These are phyloP conservation scores for Skeletonema grethae DNA, from an alignment of 108 stramenopile species.

Conservation along the genomic window DNA sequence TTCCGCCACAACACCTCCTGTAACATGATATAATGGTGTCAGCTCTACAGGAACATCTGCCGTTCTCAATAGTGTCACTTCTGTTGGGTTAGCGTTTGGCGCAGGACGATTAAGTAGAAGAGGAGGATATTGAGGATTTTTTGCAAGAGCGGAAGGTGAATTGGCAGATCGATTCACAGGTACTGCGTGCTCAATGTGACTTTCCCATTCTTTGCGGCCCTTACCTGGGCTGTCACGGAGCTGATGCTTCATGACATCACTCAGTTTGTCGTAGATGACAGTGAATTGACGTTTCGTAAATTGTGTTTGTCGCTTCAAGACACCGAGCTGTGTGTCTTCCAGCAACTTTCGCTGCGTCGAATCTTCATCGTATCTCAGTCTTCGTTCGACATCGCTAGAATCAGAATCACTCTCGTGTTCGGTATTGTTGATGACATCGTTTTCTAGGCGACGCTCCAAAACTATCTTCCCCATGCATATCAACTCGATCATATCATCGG, in stretches of 20 bases:
- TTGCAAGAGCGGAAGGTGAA: constrained; percentile 22
- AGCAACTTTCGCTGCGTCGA: constrained; percentile 56
- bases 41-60: constrained; percentile 78
- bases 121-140: constrained; percentile 15
- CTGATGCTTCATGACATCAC: constrained; percentile 37
- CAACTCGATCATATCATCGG: constrained; percentile 89
- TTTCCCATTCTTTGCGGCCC: constrained; percentile 9
- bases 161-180: not conserved
- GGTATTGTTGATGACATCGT: constrained; percentile 33
- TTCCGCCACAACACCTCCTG: constrained; percentile 69
- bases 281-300: constrained; percentile 50
- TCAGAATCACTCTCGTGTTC: constrained; percentile 34
- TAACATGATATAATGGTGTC: constrained; percentile 73
- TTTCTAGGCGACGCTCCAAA: constrained; percentile 48
- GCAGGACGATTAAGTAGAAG: not conserved
- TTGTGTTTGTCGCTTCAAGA: constrained; percentile 23
- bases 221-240: constrained; percentile 23
- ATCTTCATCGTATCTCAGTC: constrained; percentile 62
- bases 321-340: constrained; percentile 57
- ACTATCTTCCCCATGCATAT: constrained; percentile 79
- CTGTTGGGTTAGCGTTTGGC: not conserved
- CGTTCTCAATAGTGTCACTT: constrained; percentile 47
- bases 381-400: constrained; percentile 69
- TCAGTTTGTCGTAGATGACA: constrained; percentile 48
- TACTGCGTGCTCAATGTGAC: constrained; percentile 9